These are phyloP conservation scores for Dactylellina haptotyla DNA, from an alignment of 2,329 filamentous ascomycete species.

Conservation along the genomic window DNA sequence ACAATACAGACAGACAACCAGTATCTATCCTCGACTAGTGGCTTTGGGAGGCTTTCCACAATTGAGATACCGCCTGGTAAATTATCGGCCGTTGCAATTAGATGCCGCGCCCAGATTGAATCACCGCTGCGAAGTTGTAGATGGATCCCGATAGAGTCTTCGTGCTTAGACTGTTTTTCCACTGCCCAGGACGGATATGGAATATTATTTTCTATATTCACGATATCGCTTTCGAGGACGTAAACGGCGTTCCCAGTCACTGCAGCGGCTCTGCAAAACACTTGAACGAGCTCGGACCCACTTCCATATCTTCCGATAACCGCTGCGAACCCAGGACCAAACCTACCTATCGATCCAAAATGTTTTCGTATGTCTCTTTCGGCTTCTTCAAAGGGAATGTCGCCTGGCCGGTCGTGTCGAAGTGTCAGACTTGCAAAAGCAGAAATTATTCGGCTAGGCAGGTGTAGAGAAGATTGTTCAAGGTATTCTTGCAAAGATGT, in stretches of 20 bases:
- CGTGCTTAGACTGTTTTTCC: constrained; percentile 57
- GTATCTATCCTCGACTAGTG: constrained; percentile 58
- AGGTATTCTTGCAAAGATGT: constrained; percentile 69
- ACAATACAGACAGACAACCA: constrained; percentile 67
- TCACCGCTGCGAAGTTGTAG: constrained; percentile 70
- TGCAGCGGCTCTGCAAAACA: constrained; percentile 86
- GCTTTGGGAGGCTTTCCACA: constrained; percentile 63
- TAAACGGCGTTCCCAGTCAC: constrained; percentile 87
- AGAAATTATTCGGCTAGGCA: constrained; percentile 74
- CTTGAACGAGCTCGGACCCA: constrained; percentile 86
- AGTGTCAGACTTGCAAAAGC: constrained; percentile 77
- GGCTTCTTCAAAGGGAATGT: constrained; percentile 63
- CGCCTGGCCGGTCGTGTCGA: constrained; percentile 69
- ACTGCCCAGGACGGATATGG: constrained; percentile 27
- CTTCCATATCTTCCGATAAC: constrained; percentile 95
- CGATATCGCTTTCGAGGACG: constrained; percentile 78
- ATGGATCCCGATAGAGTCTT: constrained; percentile 55
- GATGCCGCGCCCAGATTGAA: constrained; percentile 67
- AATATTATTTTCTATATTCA: constrained; percentile 59
- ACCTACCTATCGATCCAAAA: constrained; percentile 83
- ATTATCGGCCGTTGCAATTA: constrained; percentile 75
- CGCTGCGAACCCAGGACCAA: constrained; percentile 88
- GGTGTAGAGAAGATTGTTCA: constrained; percentile 68
- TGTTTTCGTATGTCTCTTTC: constrained; percentile 80
- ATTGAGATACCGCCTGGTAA: constrained; percentile 76